Evolutionary conservation across 371 early-diverging fungal genomes (phyloP).

Genomic region (Circinella minor): DNA sequence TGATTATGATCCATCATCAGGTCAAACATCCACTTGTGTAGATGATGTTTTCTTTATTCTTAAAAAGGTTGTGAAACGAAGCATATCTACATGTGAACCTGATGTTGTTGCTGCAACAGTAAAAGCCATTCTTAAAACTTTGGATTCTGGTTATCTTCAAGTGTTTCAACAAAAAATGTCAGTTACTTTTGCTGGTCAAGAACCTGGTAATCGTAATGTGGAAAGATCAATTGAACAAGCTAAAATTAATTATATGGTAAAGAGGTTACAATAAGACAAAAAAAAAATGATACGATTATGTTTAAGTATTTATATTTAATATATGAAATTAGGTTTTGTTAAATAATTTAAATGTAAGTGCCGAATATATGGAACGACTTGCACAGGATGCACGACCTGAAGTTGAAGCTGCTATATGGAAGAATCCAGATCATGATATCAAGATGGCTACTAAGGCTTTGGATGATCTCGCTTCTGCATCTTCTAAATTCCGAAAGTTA

Average conservation of each 20-base stretch:
- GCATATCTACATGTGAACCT: conserved; percentile 74
- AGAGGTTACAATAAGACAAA: no score
- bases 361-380: conserved; percentile 74
- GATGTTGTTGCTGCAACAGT: conserved; percentile 69
- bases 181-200: conserved; percentile 55
- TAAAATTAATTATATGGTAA: conserved; percentile 70
- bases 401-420: conserved; percentile 49
- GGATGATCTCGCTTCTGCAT: conserved; percentile 57
- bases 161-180: conserved; percentile 66
- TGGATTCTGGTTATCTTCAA: conserved; percentile 72
- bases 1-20: conserved; percentile 52
- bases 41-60: conserved; percentile 93
- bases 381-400: conserved; percentile 66
- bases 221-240: conserved; percentile 48
- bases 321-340: conserved; percentile 53
- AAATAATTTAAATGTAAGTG: conserved; percentile 85
- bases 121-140: conserved; percentile 57
- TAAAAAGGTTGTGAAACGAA: conserved; percentile 75
- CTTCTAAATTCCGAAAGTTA: conserved; percentile 65
- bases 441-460: conserved; percentile 54
- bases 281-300: no score
- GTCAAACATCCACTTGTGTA: conserved; percentile 79
- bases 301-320: not conserved
- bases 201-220: conserved; percentile 31
- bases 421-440: conserved; percentile 49